These are phyloP conservation scores for Saccharomyces pastorianus DNA, from an alignment of 1,139 yeast genomes.

Conservation along the genomic window DNA sequence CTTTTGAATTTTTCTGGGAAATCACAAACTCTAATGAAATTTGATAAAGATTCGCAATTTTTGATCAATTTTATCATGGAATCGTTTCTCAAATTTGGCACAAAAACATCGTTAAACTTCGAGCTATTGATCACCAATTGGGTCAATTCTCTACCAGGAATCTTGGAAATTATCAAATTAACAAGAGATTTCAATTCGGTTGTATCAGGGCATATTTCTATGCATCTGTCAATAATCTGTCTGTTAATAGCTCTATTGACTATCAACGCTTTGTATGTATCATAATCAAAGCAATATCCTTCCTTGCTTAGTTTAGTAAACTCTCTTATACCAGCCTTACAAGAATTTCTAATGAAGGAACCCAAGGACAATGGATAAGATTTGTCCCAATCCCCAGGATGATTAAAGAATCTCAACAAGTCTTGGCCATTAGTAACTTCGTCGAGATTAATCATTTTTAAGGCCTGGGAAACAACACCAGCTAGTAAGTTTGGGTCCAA, in stretches of 20 bases:
- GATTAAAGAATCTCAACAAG: conserved; percentile 17
- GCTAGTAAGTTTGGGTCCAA: conserved; percentile 21
- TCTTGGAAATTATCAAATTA: conserved; percentile 16
- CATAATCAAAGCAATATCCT: conserved; percentile 29
- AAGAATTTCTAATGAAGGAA: conserved; percentile 22
- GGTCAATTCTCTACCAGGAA: conserved; percentile 12
- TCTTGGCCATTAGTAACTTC: conserved; percentile 16
- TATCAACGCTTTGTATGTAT: conserved; percentile 26
- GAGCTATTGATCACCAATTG: conserved; percentile 12
- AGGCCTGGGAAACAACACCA: conserved; percentile 26
- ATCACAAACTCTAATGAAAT: conserved; percentile 13
- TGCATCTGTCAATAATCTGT: conserved; percentile 16
- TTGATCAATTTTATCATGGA: conserved; percentile 11
- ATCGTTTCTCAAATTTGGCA: conserved; percentile 22
- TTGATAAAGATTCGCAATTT: conserved; percentile 10
- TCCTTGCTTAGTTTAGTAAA: conserved; percentile 19
- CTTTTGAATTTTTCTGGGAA: conserved; percentile 26
- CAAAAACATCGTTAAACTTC: conserved; percentile 10
- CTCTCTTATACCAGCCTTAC: conserved; percentile 23
- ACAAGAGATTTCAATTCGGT: conserved; percentile 17
- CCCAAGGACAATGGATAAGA: conserved; percentile 27
- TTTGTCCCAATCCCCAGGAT: conserved; percentile 32
- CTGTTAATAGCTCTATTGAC: conserved; percentile 14
- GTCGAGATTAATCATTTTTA: conserved; percentile 17
- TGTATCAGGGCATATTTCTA: conserved; percentile 16